These are phyloP conservation scores for Penicillium palitans DNA, from an alignment of 2,329 filamentous ascomycete species.

Conservation along the genomic window DNA sequence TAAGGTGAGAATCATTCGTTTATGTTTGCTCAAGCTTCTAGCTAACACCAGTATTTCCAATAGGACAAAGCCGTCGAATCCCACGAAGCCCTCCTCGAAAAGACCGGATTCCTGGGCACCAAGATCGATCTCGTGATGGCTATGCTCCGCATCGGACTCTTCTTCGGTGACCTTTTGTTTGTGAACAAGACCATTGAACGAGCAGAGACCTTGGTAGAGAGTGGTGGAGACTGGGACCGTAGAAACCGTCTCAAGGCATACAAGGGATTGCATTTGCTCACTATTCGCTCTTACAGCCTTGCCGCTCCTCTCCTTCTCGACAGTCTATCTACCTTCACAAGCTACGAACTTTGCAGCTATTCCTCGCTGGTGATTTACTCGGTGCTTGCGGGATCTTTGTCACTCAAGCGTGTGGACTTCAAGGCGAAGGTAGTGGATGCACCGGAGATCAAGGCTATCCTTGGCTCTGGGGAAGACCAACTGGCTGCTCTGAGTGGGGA, in stretches of 20 bases:
- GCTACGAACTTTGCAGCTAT: constrained; percentile 97
- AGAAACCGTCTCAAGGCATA: constrained; percentile 98
- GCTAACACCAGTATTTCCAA: constrained; percentile 5
- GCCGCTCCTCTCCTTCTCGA: constrained; percentile 93
- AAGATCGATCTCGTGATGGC: constrained; percentile 97
- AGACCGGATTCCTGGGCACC: constrained; percentile 92
- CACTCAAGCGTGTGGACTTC: constrained; percentile 95
- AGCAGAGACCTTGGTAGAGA: constrained; percentile 85
- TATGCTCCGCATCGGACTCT: constrained; percentile 91
- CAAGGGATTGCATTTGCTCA: constrained; percentile 90
- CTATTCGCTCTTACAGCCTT: constrained; percentile 83
- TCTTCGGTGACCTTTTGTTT: constrained; percentile 89
- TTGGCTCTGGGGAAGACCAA: constrained; percentile 87
- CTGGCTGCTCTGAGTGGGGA: constrained; percentile 77
- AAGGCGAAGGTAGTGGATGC: constrained; percentile 99
- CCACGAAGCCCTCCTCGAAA: constrained; percentile 92
- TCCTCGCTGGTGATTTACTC: constrained; percentile 93
- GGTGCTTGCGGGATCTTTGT: constrained; percentile 89
- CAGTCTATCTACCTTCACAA: constrained; percentile 96
- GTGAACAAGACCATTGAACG: constrained; percentile 94
- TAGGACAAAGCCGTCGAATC: constrained; percentile 92
- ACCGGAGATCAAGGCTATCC: constrained; percentile 95
- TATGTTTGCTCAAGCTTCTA: constrained; percentile 3
- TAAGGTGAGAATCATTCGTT: constrained; percentile 63
- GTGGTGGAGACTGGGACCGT: constrained; percentile 96